phyloP scores from a whole-genome alignment of 139 green algal species.

The Nannochloris sp. region DNA sequence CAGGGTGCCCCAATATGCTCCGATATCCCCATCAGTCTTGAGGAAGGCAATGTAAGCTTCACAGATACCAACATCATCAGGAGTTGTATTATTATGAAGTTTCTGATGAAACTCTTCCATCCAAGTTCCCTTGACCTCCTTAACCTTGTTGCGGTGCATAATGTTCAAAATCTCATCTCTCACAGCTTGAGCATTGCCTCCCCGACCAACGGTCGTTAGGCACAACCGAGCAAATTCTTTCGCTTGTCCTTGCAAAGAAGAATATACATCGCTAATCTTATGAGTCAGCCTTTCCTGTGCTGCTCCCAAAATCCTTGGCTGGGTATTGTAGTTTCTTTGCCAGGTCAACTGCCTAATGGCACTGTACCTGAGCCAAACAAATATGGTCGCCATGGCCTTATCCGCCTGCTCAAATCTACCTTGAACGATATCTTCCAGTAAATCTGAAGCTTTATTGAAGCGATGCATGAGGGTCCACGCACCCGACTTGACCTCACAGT shows the following conservation, averaged over 20 bases:
- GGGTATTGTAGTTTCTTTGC: constrained; percentile 99
- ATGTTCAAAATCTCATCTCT: constrained; percentile 98
- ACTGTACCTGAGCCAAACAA: constrained; percentile 91
- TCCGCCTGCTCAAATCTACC: constrained; percentile 32
- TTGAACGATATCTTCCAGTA: constrained; percentile 54
- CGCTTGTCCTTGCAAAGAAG: constrained; percentile 35
- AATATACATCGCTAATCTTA: constrained; percentile 51
- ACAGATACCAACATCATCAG: constrained; percentile 98
- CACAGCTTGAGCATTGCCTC: constrained; percentile 91
- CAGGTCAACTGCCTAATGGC: constrained; percentile 90
- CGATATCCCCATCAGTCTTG: constrained; percentile 60
- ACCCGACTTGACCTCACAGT: constrained; percentile 57
- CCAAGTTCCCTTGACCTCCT: constrained; percentile 73
- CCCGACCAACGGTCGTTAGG: constrained; percentile 80
- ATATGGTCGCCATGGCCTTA: constrained; percentile 62
- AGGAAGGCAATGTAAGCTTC: constrained; percentile 92
- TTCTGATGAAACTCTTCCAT: constrained; percentile 98
- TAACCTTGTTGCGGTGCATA: constrained; percentile 92
- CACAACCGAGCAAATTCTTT: constrained; percentile 86
- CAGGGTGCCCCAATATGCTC: constrained; percentile 82
- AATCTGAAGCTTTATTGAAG: constrained; percentile 83
- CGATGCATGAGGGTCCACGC: constrained; percentile 93
- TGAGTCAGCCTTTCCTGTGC: constrained; percentile 87
- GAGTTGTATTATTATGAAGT: constrained; percentile 87
- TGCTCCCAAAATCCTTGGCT: constrained; percentile 79